Base-by-base conservation (phyloP, 2,329 filamentous ascomycete genomes). In the Penicillium janthinellum region DNA sequence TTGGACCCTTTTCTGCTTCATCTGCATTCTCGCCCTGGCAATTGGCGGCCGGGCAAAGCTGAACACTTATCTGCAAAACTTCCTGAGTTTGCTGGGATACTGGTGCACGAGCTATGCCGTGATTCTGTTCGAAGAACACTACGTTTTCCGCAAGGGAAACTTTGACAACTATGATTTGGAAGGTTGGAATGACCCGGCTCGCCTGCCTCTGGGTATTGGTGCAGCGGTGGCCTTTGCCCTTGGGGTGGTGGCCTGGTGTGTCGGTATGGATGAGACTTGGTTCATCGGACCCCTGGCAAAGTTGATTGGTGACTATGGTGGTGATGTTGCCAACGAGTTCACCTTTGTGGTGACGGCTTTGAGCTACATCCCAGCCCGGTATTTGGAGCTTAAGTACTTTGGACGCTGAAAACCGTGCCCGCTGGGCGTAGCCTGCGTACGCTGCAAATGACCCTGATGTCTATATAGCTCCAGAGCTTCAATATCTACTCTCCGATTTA, bases 181-280 rank as follows among this genome's bases (percentile, higher is more conserved):
- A 20, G 78, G 69, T 6, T 84, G 81, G 80, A 79, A 83, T 59
- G 75, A 75, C 44, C 79, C 80, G 0, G 60, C 62, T 4, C 70
- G 71, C 25, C 67, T 84, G 64, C 82, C 82, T 0, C 42, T 79
- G 14, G 82, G 81, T 6, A 67, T 78, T 39, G 82, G 72, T 2
- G 82, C 77, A 2, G 65, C 76, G 0, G 58, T 73, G 4, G 79
- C 82, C 0, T 84, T 84, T 62, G 67, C 76, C 0, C 69, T 77
- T 1, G 81, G 81, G 1, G 71, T 80, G 7, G 77, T 74, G 7
- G 81, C 78, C 20, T 85, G 83, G 75, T 75, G 84, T 22, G 75
- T 87, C 67, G 85, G 84, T 1, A 87, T 88, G 84, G 79, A 78
- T 49, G 81, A 86, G 73, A 85, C 82, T 0, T 86, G 82, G 80